Percentiles rank a stretch among this genome's conserved stretches.
Evolutionary conservation across 1,284 basidiomycete genomes (phyloP).

Genomic region (Flammula alnicola): DNA sequence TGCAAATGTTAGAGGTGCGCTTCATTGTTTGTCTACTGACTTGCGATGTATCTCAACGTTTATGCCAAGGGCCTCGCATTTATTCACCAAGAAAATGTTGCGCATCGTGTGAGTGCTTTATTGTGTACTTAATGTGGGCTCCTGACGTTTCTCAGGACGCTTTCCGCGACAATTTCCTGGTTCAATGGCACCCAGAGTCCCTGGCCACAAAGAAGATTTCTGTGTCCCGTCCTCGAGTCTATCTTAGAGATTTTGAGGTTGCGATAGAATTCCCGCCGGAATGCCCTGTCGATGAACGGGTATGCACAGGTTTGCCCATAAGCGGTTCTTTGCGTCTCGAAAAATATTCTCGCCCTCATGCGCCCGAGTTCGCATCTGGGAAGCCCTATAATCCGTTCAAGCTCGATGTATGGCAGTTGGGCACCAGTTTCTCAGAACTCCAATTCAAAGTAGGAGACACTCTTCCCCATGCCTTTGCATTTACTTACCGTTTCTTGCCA

Average conservation of each 20-base stretch:
- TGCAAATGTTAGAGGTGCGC: conserved; percentile 35
- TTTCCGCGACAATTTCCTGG: conserved; percentile 31
- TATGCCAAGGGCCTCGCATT: conserved; percentile 28
- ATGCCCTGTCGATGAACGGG: conserved; percentile 14
- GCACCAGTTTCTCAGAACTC: conserved; percentile 16
- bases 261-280: conserved; percentile 28
- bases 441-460: conserved; percentile 4
- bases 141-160: conserved; percentile 25
- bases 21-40: background rate
- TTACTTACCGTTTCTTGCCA: too few relatives aligned
- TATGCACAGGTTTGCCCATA: conserved; percentile 19
- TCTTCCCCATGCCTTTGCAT: background rate
- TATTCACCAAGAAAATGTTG: conserved; percentile 26
- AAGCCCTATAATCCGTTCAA: conserved; percentile 32
- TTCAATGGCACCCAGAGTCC: conserved; percentile 34
- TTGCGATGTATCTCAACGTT: background rate
- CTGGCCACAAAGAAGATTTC: conserved; percentile 19
- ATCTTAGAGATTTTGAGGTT: conserved; percentile 34
- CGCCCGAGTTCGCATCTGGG: conserved; percentile 25
- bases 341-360: conserved; percentile 24
- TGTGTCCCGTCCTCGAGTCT: conserved; percentile 28
- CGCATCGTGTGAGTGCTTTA: conserved; percentile 28
- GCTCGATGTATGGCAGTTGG: conserved; percentile 37
- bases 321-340: conserved; percentile 14
- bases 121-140: background rate